Conservation (phyloP, 306 rosid genomes). For the Echinosophora koreensis region DNA sequence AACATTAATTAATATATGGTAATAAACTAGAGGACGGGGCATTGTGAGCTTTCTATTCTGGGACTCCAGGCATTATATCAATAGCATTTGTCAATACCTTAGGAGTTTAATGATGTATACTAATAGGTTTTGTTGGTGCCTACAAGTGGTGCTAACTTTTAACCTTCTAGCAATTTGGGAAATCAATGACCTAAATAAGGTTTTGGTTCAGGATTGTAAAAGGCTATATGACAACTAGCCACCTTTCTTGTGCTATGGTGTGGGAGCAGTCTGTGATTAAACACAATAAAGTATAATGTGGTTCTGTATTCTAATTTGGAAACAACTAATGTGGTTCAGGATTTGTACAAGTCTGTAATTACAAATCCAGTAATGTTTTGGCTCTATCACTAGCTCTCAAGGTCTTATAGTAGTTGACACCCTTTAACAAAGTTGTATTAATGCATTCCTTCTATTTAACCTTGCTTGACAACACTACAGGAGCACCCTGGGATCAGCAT, state of each 20-base stretch:
- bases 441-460: slow-evolving; percentile 4
- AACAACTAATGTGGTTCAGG: background rate
- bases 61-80: too few relatives aligned
- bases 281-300: too few relatives aligned
- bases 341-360: too few relatives aligned
- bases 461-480: slow-evolving; percentile 56
- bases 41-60: too few relatives aligned
- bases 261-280: background rate
- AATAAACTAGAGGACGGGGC: too few relatives aligned
- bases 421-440: background rate
- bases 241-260: slow-evolving; percentile 1
- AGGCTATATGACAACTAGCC: background rate
- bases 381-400: background rate
- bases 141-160: too few relatives aligned
- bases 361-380: background rate
- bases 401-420: slow-evolving; percentile 4
- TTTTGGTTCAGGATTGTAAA: background rate
- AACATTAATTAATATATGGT: too few relatives aligned
- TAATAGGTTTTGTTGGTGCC: too few relatives aligned
- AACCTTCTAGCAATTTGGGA: too few relatives aligned
- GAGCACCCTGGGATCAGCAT: slow-evolving; percentile 86
- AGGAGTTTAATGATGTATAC: too few relatives aligned
- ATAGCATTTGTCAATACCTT: too few relatives aligned
- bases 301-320: background rate
- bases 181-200: background rate